Base-by-base conservation (phyloP, 2,329 filamentous ascomycete genomes). In the Fusarium hostae region DNA sequence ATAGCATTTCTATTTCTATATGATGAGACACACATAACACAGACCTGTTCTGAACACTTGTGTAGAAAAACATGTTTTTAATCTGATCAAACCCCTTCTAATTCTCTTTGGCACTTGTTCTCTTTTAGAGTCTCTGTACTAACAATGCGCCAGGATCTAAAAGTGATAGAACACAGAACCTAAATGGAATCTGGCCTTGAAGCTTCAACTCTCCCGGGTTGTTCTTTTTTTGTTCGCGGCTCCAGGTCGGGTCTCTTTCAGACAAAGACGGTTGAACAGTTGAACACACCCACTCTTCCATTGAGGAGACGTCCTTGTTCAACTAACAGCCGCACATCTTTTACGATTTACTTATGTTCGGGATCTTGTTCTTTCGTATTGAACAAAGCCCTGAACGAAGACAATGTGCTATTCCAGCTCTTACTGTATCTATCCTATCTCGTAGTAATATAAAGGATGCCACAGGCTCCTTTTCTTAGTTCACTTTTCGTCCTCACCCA, bases 31-130 rank as follows among this genome's bases (percentile, higher is more conserved):
- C 57, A 58, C 77, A 75, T 76, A 77, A 75, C 77, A 80, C 77
- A 78, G 78, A 79, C 79, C 78, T 80, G 78, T 79, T 79, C 78
- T 75, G 76, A 78, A 80, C 50, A 63, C 26, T 56, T 69, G 47
- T 79, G 78, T 79, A 71, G 79, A 80, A 71, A 72, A 74, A 68
- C 39, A 74, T 76, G 72, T 59, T 74, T 73, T 28, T 66, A 26
- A 66, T 73, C 74, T 76, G 74, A 76, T 70, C 50, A 64, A 75
- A 73, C 68, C 47, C 16, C 41, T 59, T 44, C 32, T 40, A 43
- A 41, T 32, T 35, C 59, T 44, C 48, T 59, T 51, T 63, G 45
- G 50, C 32, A 40, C 39, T 50, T 57, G 35, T 45, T 48, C 54
- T 56, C 48, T 70, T 64, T 55, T 37, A 66, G 37, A 30, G 28